Conservation (phyloP, 129 eudicot genomes). For the Helianthus tuberosus region DNA sequence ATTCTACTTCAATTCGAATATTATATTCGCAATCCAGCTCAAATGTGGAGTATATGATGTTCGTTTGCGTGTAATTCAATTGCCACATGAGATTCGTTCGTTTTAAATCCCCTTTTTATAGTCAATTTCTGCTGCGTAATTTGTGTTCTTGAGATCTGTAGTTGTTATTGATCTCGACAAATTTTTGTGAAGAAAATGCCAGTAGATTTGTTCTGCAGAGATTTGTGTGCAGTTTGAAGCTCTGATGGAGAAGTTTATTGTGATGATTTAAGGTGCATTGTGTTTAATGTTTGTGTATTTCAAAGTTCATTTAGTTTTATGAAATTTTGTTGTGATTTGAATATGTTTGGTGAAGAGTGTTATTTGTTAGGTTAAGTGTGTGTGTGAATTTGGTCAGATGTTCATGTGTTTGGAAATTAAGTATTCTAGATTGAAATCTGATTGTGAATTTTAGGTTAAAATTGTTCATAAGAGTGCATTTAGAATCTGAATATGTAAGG, state of each 20-base stretch:
- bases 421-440: background rate
- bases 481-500: background rate
- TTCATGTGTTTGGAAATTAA: background rate
- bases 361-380: background rate
- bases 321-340: constrained; percentile 4
- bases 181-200: background rate
- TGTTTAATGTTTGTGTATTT: background rate
- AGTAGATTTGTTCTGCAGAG: background rate
- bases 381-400: too few relatives aligned
- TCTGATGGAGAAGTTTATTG: constrained; percentile 18
- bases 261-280: constrained; percentile 37
- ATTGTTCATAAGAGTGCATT: constrained; percentile 4
- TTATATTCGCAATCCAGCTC: constrained; percentile 37
- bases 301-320: constrained; percentile 2
- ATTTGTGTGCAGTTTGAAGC: background rate
- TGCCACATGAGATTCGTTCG: constrained; percentile 15
- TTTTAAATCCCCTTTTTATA: constrained; percentile 18
- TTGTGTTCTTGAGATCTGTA: constrained; percentile 32
- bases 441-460: constrained; percentile 23
- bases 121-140: constrained; percentile 36
- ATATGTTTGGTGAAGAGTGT: background rate
- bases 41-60: constrained; percentile 37
- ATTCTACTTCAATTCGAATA: constrained; percentile 28
- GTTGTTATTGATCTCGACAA: background rate
- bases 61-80: constrained; percentile 22